phyloP scores from a whole-genome alignment of 2,329 filamentous ascomycete genomes.

The Alternaria angustiovoidea region DNA sequence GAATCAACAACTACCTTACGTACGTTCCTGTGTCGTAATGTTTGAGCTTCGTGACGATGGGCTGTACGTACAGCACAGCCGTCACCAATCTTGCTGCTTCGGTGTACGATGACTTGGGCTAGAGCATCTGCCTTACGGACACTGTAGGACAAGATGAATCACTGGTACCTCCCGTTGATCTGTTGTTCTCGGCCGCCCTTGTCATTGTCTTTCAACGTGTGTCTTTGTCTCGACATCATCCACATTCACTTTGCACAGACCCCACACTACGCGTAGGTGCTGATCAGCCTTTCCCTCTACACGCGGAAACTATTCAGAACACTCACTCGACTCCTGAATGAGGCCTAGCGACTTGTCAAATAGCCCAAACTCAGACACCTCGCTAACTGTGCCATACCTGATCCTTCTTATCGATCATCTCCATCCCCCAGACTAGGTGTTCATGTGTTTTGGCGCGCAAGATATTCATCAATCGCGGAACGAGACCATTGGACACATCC shows the following conservation, averaged over 20 bases:
- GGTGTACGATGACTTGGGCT: neutral
- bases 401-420: neutral
- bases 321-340: neutral
- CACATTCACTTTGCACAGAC: conserved; percentile 4
- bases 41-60: neutral
- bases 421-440: neutral
- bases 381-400: neutral
- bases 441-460: neutral
- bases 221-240: conserved; percentile 8
- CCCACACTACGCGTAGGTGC: neutral
- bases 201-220: conserved; percentile 1
- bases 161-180: neutral
- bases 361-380: neutral
- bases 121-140: neutral
- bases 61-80: neutral
- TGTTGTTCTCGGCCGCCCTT: neutral
- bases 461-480: neutral
- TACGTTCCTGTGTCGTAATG: neutral
- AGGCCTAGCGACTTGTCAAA: neutral
- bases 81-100: neutral
- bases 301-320: neutral
- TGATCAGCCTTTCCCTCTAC: neutral
- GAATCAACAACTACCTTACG: neutral
- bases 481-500: neutral
- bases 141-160: neutral